Conservation (phyloP, 2,329 filamentous ascomycete genomes). For the Alternaria novae-zelandiae region DNA sequence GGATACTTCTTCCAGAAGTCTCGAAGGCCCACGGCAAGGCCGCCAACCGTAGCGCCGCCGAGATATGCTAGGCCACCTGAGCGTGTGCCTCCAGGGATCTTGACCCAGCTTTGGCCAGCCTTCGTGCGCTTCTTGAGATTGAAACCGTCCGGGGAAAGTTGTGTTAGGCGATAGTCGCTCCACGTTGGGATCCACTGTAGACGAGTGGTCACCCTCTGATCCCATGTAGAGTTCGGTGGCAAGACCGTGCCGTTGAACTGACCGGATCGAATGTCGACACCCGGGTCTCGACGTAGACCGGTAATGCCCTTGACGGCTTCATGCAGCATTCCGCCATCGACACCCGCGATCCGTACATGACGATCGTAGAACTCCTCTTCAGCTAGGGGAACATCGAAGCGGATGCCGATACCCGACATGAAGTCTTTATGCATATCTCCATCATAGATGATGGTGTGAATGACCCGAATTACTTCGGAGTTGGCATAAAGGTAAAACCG, state of each 20-base stretch:
- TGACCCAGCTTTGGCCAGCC: constrained; percentile 63
- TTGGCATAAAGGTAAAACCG: constrained; percentile 66
- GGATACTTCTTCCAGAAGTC: constrained; percentile 71
- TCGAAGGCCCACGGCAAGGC: constrained; percentile 63
- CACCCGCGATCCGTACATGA: constrained; percentile 63
- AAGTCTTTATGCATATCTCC: constrained; percentile 58
- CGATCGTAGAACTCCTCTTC: constrained; percentile 64
- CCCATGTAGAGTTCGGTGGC: constrained; percentile 54
- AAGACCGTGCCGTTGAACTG: constrained; percentile 59
- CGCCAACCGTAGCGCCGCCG: constrained; percentile 63
- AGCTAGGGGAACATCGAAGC: constrained; percentile 62
- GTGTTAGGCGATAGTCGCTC: constrained; percentile 64
- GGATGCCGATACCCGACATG: constrained; percentile 61
- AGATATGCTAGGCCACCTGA: constrained; percentile 65
- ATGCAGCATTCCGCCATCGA: constrained; percentile 61
- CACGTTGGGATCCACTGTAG: constrained; percentile 65
- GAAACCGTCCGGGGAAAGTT: constrained; percentile 67
- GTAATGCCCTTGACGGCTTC: constrained; percentile 68
- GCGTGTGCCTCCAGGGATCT: constrained; percentile 62
- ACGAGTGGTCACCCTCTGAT: constrained; percentile 53
- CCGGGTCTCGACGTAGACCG: constrained; percentile 64
- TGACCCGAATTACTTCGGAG: constrained; percentile 61
- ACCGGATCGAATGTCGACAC: constrained; percentile 54
- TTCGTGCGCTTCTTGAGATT: constrained; percentile 67
- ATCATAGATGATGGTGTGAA: constrained; percentile 65